phyloP scores from a whole-genome alignment of 805 yeast genomes.

The Sugiyamaella boreocaroliniensis region DNA sequence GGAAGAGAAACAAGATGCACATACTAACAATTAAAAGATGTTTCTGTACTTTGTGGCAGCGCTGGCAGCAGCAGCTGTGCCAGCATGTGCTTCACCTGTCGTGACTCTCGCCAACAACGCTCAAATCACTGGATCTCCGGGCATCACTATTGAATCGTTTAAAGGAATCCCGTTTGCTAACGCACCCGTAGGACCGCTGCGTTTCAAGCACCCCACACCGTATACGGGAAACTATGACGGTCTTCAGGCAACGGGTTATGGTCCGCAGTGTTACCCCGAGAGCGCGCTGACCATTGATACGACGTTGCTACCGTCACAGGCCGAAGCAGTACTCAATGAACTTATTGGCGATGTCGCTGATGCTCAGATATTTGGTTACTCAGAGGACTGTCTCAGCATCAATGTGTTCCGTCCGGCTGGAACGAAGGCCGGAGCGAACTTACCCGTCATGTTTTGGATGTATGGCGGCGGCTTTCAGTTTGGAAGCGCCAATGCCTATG shows the following conservation, averaged over 20 bases:
- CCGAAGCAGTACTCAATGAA: neutral
- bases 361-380: conserved; percentile 3
- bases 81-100: neutral
- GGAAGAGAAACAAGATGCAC: too few species aligned
- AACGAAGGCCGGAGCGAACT: neutral
- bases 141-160: neutral
- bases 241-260: conserved; percentile 11
- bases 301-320: conserved; percentile 21
- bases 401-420: conserved; percentile 25
- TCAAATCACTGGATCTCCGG: neutral
- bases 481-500: conserved; percentile 25
- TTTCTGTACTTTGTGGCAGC: neutral
- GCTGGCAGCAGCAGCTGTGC: neutral
- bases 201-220: conserved; percentile 27
- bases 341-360: neutral
- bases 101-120: neutral
- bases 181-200: conserved; percentile 25
- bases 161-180: conserved; percentile 28
- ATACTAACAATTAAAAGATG: neutral
- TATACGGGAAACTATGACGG: conserved; percentile 12
- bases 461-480: conserved; percentile 36
- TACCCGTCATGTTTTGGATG: conserved; percentile 28
- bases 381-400: conserved; percentile 30
- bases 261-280: conserved; percentile 11
- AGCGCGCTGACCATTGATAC: conserved; percentile 13